phyloP scores from a whole-genome alignment of 768 basidiomycete species.

The Leucocoprinus birnbaumii region DNA sequence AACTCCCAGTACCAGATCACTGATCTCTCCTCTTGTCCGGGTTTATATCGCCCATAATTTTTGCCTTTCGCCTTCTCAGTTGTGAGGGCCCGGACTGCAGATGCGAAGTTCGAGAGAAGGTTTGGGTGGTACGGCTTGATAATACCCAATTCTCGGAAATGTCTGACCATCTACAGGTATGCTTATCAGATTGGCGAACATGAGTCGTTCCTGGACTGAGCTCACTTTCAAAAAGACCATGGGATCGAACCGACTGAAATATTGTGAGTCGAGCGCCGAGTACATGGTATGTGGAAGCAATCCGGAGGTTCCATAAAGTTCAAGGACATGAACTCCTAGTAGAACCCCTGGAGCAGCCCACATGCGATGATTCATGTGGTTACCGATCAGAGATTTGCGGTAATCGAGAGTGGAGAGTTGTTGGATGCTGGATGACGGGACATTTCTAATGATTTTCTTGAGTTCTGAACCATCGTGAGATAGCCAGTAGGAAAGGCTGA shows the following conservation, averaged over 20 bases:
- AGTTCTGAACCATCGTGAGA: not conserved
- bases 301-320: not conserved
- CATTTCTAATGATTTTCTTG: not conserved
- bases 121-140: not conserved
- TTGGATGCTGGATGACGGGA: not conserved
- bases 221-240: not conserved
- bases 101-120: not conserved
- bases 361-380: not conserved
- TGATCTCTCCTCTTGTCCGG: not conserved
- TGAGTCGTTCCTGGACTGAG: not conserved
- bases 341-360: no score
- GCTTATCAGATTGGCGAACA: not conserved
- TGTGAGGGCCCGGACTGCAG: not conserved
- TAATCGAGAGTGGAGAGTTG: not conserved
- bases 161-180: not conserved
- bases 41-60: not conserved
- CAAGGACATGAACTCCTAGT: no score
- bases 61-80: not conserved
- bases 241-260: not conserved
- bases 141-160: not conserved
- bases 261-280: no score
- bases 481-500: not conserved
- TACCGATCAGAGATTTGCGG: not conserved
- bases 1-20: conserved; percentile 5
- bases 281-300: no score